A percentile compares a stretch with the other conserved stretches of the same genome.
These are phyloP conservation scores for Epichloe hybrida DNA, from an alignment of 2,329 filamentous ascomycete species.

Conservation along the genomic window DNA sequence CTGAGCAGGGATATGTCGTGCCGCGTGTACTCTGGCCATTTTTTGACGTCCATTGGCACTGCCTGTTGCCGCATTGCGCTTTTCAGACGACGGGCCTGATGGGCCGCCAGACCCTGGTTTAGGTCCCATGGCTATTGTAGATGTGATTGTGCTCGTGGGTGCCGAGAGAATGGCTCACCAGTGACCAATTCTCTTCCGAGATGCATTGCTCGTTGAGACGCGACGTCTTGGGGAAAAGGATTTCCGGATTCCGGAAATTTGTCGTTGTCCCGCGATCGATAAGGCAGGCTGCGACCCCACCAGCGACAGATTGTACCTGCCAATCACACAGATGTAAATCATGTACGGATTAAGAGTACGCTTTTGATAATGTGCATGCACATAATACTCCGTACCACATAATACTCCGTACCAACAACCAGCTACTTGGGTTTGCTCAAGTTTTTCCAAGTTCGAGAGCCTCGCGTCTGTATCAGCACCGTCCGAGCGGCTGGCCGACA, in stretches of 20 bases:
- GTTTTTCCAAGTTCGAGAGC: too few species aligned
- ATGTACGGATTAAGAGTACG: too few species aligned
- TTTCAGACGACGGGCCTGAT: conserved; percentile 13
- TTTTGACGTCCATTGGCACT: conserved; percentile 19
- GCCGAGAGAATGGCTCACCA: neutral
- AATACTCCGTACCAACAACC: too few species aligned
- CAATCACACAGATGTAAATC: too few species aligned
- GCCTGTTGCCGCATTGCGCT: conserved; percentile 13
- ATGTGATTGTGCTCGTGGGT: neutral
- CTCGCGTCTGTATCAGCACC: neutral
- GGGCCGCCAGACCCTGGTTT: conserved; percentile 14
- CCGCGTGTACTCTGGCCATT: conserved; percentile 32
- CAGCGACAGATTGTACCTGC: too few species aligned
- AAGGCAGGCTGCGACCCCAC: neutral
- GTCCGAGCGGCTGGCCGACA: neutral
- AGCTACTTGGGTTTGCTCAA: too few species aligned
- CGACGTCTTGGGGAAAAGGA: neutral
- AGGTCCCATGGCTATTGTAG: conserved; percentile 12
- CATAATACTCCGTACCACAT: too few species aligned
- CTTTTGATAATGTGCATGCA: too few species aligned
- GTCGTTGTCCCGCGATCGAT: conserved; percentile 4
- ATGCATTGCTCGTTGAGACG: neutral
- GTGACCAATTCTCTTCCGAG: neutral
- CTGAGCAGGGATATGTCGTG: conserved; percentile 37
- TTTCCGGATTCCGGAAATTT: neutral